Evolutionary conservation across 2,329 filamentous ascomycete species (phyloP).

Genomic region (Reticulascus tulasneorum): DNA sequence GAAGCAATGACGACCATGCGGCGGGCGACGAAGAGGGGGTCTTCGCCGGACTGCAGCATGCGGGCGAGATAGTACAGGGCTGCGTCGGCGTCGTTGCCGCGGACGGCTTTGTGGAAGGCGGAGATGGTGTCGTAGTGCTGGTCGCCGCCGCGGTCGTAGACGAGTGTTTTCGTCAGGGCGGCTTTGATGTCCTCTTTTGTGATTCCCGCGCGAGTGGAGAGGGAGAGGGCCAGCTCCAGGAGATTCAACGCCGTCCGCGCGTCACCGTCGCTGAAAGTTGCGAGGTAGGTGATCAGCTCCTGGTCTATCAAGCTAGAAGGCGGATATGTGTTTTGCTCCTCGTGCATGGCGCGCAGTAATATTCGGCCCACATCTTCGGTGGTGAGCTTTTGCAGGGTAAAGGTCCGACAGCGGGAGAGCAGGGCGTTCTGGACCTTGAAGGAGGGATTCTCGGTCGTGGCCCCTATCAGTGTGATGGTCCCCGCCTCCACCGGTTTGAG

Average conservation of each 20-base stretch:
- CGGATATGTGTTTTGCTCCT: slow-evolving; percentile 39
- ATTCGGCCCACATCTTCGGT: slow-evolving; percentile 71
- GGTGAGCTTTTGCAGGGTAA: slow-evolving; percentile 74
- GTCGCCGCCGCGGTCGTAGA: slow-evolving; percentile 92
- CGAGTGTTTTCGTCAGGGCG: slow-evolving; percentile 82
- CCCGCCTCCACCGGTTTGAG: slow-evolving; percentile 88
- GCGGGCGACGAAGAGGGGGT: slow-evolving; percentile 86
- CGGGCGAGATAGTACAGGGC: slow-evolving; percentile 90
- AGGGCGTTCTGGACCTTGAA: slow-evolving; percentile 90
- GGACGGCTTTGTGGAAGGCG: slow-evolving; percentile 92
- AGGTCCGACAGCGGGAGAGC: slow-evolving; percentile 84
- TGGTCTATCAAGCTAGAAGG: slow-evolving; percentile 65
- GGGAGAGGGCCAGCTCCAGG: slow-evolving; percentile 80
- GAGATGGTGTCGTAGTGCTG: slow-evolving; percentile 98
- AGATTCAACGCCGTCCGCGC: slow-evolving; percentile 90
- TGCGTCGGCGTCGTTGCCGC: slow-evolving; percentile 81
- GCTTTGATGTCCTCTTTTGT: slow-evolving; percentile 76
- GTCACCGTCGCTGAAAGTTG: slow-evolving; percentile 86
- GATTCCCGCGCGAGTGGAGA: slow-evolving; percentile 59
- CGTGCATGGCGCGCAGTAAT: slow-evolving; percentile 68
- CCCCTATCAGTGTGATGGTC: slow-evolving; percentile 85
- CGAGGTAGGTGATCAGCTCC: slow-evolving; percentile 75
- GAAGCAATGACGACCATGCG: slow-evolving; percentile 93
- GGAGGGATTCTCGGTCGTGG: slow-evolving; percentile 94
- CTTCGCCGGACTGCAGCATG: slow-evolving; percentile 94